Conservation (phyloP, 495 filamentous ascomycete species). For the Immersiella caudata region DNA sequence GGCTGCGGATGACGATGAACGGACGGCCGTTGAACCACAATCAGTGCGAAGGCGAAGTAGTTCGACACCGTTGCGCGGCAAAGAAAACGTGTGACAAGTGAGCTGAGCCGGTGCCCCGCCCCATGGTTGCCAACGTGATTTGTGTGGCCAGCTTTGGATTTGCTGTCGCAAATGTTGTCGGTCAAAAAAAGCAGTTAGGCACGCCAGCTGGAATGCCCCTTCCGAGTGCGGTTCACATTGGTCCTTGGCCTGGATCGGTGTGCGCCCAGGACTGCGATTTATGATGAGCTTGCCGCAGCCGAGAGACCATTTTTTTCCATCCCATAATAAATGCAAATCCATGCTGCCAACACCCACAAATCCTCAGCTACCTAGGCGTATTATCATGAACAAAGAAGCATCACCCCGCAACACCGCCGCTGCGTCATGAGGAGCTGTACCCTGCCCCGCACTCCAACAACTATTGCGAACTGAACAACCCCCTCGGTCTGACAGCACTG, state of each 20-base stretch:
- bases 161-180: conserved; percentile 16
- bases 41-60: neutral
- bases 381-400: neutral
- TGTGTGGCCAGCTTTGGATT: conserved; percentile 23
- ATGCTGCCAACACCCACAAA: neutral
- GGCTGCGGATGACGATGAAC: too few species aligned
- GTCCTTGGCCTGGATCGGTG: neutral
- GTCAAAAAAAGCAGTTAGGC: conserved; percentile 15
- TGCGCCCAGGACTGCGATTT: neutral
- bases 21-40: too few species aligned
- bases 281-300: neutral
- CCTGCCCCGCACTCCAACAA: neutral
- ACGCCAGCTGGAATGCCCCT: neutral
- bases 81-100: conserved; percentile 7
- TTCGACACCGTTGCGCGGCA: conserved; percentile 5
- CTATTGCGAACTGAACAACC: neutral
- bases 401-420: neutral
- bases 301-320: neutral
- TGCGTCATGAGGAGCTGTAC: neutral
- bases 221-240: neutral
- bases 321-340: neutral
- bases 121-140: conserved; percentile 21
- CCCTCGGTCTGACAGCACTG: neutral
- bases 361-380: neutral
- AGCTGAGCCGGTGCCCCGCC: conserved; percentile 13